A percentile compares a stretch with the other conserved stretches of the same genome.
phyloP scores from a whole-genome alignment of 1,139 yeast species.

The Saccharomycopsis phalli region DNA sequence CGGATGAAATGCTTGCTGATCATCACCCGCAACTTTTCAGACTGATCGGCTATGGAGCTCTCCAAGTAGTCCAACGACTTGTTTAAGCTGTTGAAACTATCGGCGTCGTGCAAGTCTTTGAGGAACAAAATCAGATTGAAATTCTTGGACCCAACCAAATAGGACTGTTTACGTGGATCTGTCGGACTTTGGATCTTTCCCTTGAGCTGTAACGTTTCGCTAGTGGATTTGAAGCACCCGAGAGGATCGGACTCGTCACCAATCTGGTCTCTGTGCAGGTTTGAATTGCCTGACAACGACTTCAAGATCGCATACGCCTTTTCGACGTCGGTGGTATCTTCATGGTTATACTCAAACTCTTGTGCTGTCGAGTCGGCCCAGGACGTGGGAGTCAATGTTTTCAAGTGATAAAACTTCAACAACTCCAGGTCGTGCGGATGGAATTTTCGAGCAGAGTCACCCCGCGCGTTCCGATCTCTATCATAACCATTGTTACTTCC shows the following conservation, averaged over 20 bases:
- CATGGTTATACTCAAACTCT: constrained; percentile 26
- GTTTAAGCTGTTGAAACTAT: constrained; percentile 55
- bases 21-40: constrained; percentile 54
- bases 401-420: constrained; percentile 34
- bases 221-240: constrained; percentile 40
- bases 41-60: constrained; percentile 50
- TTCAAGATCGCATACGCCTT: constrained; percentile 31
- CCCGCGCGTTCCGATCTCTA: too few species aligned
- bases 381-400: constrained; percentile 32
- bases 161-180: constrained; percentile 37
- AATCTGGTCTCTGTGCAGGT: constrained; percentile 20
- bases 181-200: constrained; percentile 35
- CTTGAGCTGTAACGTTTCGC: constrained; percentile 34
- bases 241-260: constrained; percentile 44
- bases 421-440: constrained; percentile 27
- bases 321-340: constrained; percentile 27
- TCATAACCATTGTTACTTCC: too few species aligned
- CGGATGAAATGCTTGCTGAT: constrained; percentile 68
- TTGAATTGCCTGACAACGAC: constrained; percentile 22
- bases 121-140: constrained; percentile 68
- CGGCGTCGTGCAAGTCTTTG: constrained; percentile 60
- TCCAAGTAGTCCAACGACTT: constrained; percentile 53
- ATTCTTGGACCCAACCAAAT: constrained; percentile 59
- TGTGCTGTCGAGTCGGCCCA: constrained; percentile 29
- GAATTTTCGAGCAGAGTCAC: background rate